Conservation (phyloP, 208 protist genomes). For the Leishmania mexicana region DNA sequence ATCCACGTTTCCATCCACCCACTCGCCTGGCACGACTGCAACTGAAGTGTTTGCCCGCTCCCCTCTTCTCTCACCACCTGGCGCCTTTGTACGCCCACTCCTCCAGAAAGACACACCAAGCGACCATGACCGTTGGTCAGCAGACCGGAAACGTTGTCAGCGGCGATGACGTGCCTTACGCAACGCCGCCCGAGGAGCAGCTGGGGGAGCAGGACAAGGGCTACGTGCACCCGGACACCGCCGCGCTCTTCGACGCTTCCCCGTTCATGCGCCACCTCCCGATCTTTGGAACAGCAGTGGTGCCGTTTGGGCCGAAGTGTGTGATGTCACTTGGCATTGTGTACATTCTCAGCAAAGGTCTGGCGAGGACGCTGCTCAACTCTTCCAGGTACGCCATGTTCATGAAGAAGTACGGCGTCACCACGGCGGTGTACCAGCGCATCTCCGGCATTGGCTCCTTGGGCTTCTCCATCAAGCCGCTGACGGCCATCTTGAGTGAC, state of each 20-base stretch:
- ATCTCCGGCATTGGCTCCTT: constrained; percentile 33
- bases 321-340: constrained; percentile 35
- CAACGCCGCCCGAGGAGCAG: not conserved
- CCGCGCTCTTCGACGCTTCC: constrained; percentile 25
- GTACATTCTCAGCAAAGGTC: constrained; percentile 53
- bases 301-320: constrained; percentile 42
- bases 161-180: not conserved
- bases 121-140: not conserved
- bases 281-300: constrained; percentile 32
- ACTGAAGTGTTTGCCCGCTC: not conserved
- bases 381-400: constrained; percentile 45
- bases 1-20: not conserved
- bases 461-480: constrained; percentile 64
- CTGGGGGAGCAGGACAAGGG: constrained; percentile 13
- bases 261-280: constrained; percentile 36
- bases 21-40: not conserved
- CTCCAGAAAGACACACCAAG: not conserved
- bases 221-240: constrained; percentile 42
- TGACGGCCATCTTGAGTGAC: constrained; percentile 60
- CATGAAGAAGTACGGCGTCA: constrained; percentile 36
- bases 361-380: constrained; percentile 31
- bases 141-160: not conserved
- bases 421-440: constrained; percentile 39
- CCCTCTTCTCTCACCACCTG: not conserved
- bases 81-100: not conserved